Base-by-base conservation (phyloP, 768 basidiomycete species). In the Mycena epipterygia region DNA sequence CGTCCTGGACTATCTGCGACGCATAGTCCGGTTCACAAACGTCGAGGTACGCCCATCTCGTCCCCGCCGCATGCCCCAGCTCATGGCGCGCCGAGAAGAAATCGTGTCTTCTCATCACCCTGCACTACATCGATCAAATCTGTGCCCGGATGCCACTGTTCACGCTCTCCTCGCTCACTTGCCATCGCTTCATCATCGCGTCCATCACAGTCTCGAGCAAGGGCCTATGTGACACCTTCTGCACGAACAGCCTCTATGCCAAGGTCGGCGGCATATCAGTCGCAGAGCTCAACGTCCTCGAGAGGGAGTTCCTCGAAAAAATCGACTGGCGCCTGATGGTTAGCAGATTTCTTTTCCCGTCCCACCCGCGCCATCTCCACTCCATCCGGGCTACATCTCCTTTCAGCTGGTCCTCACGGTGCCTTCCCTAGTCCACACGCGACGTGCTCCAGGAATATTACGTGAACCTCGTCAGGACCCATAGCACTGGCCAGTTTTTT, bases 301-400 rank as follows among this genome's bases (percentile, higher is more conserved):
- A 99, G 84, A 87, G 95, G 79, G 97, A 98, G 81, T 96, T 99
- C 80, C 89, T 98, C 58, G 86, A 86, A 65, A 91, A 91, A 78
- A 96, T 98, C 66, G 95, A 98, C 77, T 99, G 98, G 97, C 88
- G 92, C 75, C 85, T 99, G 79, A 95, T 91, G 85, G 97, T 98
- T 83, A 89, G 92, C 82, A 82, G 57, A 71, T 79, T 82, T 80
- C 76, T 70, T 79, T 76, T 68, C 53, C 64, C 30, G 21, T 52
- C 68, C 72, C 33, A 63, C 72, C 53, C 69, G 58, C 67, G 61
- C 68, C 68, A 71, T 57, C 42, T 57, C 74, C 48, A 19, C 63
- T 62, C 60, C 60, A 11, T 62, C 59, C 57, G 70, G 49, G 33
- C n/a, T 46, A 67, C 67, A 63, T 67, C 35, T 48, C 64, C 59